Conservation (phyloP, 495 filamentous ascomycete species). For the Daldinia childiae region DNA sequence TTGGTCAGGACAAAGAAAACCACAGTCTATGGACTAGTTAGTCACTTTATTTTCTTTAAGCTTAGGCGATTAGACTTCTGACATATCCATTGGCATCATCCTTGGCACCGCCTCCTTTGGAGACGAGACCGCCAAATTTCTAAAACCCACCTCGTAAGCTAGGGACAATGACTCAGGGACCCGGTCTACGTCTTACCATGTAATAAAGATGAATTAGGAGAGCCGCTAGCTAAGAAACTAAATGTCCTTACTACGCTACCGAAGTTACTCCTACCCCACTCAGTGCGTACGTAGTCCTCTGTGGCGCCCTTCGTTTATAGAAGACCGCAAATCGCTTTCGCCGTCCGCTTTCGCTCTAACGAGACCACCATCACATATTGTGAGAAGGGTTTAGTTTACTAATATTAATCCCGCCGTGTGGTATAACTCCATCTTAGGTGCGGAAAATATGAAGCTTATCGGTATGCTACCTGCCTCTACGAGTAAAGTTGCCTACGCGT, state of each 20-base stretch:
- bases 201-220: not conserved
- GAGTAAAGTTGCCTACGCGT: not conserved
- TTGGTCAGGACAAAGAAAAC: not conserved
- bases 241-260: not conserved
- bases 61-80: not conserved
- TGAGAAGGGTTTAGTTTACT: not conserved
- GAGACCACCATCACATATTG: not conserved
- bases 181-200: not conserved
- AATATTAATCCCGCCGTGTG: not conserved
- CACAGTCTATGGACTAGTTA: not conserved
- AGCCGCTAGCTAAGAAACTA: not conserved
- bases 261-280: not conserved
- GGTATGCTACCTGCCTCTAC: not conserved
- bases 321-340: not conserved
- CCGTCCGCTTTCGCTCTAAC: not conserved
- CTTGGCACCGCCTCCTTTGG: not conserved
- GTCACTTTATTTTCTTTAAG: not conserved
- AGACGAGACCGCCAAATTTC: not conserved
- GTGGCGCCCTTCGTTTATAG: not conserved
- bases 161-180: not conserved
- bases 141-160: not conserved
- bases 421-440: not conserved
- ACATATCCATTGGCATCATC: not conserved
- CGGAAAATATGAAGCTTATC: not conserved
- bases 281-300: not conserved